phyloP scores from a whole-genome alignment of 345 rosid species.

The Gossypium sturtianum region DNA sequence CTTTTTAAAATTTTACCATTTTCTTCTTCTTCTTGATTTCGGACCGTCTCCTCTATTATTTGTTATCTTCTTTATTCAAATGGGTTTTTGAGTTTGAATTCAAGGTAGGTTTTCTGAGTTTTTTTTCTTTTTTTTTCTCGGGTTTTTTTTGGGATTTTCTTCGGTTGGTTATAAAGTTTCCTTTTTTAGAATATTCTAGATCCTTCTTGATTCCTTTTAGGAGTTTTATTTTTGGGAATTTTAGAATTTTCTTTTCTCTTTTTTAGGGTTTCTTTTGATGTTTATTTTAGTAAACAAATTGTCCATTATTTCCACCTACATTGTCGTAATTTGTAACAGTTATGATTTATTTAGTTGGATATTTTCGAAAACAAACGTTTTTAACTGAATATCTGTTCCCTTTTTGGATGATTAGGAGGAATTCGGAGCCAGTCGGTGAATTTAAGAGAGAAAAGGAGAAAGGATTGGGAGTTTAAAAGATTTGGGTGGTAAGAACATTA shows the following conservation, averaged over 20 bases:
- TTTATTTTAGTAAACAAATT: not conserved
- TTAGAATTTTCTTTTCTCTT: not conserved
- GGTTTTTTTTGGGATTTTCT: not conserved
- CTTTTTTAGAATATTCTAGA: slow-evolving; percentile 25
- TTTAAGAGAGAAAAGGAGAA: not conserved
- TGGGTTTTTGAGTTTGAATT: slow-evolving; percentile 10
- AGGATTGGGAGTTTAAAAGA: not conserved
- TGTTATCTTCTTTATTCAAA: not conserved
- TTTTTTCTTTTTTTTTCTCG: not conserved
- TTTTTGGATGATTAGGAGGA: not conserved
- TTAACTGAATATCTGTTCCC: not conserved
- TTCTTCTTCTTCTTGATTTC: not conserved
- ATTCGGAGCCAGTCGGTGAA: not conserved
- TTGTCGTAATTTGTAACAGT: not conserved
- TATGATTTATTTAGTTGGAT: not conserved
- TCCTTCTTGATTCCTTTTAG: slow-evolving; percentile 13
- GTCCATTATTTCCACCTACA: not conserved
- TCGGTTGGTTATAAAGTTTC: slow-evolving; percentile 1
- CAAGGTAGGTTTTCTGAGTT: slow-evolving; percentile 11
- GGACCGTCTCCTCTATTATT: not conserved
- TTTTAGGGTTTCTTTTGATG: not conserved
- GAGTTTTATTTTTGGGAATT: not conserved
- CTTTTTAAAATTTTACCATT: not conserved
- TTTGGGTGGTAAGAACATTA: slow-evolving; percentile 3
- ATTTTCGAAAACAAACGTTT: not conserved